Conservation (phyloP, 2,329 filamentous ascomycete species). For the Apiospora hydei region DNA sequence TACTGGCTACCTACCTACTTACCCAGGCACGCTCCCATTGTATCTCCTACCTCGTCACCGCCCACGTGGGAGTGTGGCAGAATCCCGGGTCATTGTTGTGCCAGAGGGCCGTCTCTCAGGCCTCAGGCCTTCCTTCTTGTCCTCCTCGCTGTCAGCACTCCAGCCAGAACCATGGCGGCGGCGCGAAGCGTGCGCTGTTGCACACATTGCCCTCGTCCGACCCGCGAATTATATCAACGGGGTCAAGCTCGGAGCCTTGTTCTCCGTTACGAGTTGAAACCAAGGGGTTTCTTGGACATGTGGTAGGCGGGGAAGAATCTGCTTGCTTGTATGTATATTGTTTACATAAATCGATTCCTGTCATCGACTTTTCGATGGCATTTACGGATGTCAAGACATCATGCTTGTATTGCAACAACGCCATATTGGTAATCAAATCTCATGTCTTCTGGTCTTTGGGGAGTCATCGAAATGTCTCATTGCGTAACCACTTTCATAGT, state of each 20-base stretch:
- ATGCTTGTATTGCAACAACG: not conserved
- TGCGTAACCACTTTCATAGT: not conserved
- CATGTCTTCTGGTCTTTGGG: not conserved
- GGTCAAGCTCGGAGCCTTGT: no score
- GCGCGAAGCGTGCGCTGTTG: no score
- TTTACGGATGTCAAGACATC: not conserved
- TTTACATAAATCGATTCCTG: not conserved
- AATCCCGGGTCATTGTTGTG: not conserved
- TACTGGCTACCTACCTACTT: not conserved
- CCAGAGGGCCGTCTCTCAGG: not conserved
- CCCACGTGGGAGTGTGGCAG: not conserved
- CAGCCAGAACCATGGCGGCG: no score
- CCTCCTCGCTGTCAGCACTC: no score
- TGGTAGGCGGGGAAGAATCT: no score
- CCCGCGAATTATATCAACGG: no score
- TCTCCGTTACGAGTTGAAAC: no score
- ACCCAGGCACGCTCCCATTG: not conserved
- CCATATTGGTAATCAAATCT: not conserved
- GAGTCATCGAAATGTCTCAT: not conserved
- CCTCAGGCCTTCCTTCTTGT: not conserved
- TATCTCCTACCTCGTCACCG: conserved; percentile 2
- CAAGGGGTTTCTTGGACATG: no score
- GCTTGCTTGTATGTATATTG: not conserved
- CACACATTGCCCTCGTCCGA: no score
- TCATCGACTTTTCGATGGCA: not conserved